Evolutionary conservation across 192 early-diverging fungal species (phyloP).

Genomic region (Phlyctochytrium arcticum): DNA sequence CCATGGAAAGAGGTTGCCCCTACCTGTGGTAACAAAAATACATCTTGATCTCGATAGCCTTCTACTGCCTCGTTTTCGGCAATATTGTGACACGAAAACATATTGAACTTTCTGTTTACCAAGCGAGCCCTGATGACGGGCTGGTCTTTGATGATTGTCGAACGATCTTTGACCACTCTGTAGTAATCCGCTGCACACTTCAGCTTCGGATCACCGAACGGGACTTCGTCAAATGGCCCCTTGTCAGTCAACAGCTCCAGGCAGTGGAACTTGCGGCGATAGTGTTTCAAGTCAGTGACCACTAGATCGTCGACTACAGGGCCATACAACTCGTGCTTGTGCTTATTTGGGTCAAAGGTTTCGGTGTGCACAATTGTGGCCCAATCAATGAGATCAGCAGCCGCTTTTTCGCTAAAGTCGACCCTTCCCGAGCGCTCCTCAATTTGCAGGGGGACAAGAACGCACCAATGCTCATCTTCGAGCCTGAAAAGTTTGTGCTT

Average conservation of each 20-base stretch:
- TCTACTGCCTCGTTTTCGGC: slow-evolving; percentile 18
- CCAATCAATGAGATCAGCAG: slow-evolving; percentile 16
- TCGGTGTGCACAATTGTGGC: background rate
- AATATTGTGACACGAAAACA: slow-evolving; percentile 21
- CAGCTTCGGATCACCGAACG: slow-evolving; percentile 16
- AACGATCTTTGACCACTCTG: background rate
- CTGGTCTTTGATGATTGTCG: slow-evolving; percentile 3
- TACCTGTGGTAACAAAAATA: slow-evolving; percentile 28
- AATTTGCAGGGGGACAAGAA: slow-evolving; percentile 11
- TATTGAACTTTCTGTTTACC: slow-evolving; percentile 23
- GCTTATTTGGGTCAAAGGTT: background rate
- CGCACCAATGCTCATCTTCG: background rate
- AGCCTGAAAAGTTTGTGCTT: slow-evolving; percentile 6
- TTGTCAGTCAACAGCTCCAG: slow-evolving; percentile 8
- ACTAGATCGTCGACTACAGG: background rate
- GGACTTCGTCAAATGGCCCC: slow-evolving; percentile 17
- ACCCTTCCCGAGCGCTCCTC: background rate
- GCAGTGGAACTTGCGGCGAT: slow-evolving; percentile 2
- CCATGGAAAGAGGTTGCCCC: background rate
- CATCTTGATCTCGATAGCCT: slow-evolving; percentile 12
- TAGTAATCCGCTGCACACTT: slow-evolving; percentile 24
- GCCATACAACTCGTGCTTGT: background rate
- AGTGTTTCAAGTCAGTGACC: slow-evolving; percentile 4
- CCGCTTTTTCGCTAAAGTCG: background rate
- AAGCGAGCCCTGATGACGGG: slow-evolving; percentile 17